A percentile compares a stretch with the other conserved stretches of the same genome.
phyloP scores from a whole-genome alignment of 768 basidiomycete species.

The Lactarius hatsudake region DNA sequence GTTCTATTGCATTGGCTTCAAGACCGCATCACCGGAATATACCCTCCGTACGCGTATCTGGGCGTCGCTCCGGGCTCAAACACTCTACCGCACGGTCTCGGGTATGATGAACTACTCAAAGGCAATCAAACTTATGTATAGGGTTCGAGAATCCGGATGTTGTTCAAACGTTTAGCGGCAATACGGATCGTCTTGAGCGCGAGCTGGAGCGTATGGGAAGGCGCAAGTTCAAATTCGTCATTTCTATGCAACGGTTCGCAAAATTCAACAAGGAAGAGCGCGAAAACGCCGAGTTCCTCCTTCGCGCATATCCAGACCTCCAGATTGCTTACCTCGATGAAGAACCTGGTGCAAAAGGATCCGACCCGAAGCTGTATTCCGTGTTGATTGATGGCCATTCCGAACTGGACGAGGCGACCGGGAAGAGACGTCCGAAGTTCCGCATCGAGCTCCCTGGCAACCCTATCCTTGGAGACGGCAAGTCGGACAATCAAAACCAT shows the following conservation, averaged over 20 bases:
- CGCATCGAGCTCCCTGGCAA: constrained; percentile 96
- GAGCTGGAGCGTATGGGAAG: constrained; percentile 96
- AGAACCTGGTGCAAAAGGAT: constrained; percentile 84
- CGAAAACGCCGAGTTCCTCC: constrained; percentile 96
- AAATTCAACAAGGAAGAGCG: constrained; percentile 99
- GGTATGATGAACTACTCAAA: constrained; percentile 99
- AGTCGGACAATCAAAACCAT: constrained; percentile 99
- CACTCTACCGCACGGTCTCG: constrained; percentile 96
- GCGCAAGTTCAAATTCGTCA: constrained; percentile 96
- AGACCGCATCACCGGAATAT: constrained; percentile 97
- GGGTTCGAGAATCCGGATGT: constrained; percentile 99
- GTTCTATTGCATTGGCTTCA: constrained; percentile 99
- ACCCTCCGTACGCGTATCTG: constrained; percentile 98
- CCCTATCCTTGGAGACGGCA: constrained; percentile 97
- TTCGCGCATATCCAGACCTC: constrained; percentile 96
- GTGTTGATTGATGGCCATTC: constrained; percentile 97
- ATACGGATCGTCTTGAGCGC: constrained; percentile 92
- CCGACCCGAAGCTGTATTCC: constrained; percentile 87
- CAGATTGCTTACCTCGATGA: constrained; percentile 99
- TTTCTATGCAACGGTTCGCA: constrained; percentile 98
- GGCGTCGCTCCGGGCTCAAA: constrained; percentile 98
- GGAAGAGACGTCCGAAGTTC: constrained; percentile 95
- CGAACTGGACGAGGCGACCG: constrained; percentile 84
- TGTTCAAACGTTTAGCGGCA: constrained; percentile 93
- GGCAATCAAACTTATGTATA: constrained; percentile 97